Conservation (phyloP, 2,329 filamentous ascomycete genomes). For the Eutypella sp. region DNA sequence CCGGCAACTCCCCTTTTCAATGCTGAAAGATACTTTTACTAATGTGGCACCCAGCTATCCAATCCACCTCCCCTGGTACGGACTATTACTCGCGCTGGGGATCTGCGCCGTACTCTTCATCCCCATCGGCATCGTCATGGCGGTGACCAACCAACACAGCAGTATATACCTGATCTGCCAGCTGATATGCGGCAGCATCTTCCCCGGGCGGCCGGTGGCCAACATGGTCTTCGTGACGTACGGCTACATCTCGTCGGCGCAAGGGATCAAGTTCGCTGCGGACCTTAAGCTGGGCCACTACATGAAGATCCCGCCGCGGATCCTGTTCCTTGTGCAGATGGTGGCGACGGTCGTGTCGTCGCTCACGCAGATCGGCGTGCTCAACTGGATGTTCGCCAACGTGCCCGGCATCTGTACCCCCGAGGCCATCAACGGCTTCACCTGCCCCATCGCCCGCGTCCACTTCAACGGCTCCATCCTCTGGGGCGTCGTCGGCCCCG, state of each 20-base stretch:
- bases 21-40: slow-evolving; percentile 10
- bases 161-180: slow-evolving; percentile 85
- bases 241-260: slow-evolving; percentile 82
- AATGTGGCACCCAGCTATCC: slow-evolving; percentile 55
- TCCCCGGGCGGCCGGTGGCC: slow-evolving; percentile 79
- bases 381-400: slow-evolving; percentile 86
- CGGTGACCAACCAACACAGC: slow-evolving; percentile 84
- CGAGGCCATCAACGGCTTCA: slow-evolving; percentile 79
- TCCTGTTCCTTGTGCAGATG: slow-evolving; percentile 74
- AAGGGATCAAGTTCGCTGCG: slow-evolving; percentile 83
- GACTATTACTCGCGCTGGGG: slow-evolving; percentile 69
- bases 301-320: slow-evolving; percentile 80
- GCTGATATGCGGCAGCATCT: slow-evolving; percentile 74
- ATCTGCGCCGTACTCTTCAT: slow-evolving; percentile 82
- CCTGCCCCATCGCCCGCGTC: slow-evolving; percentile 78
- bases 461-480: slow-evolving; percentile 89
- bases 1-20: neutral
- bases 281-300: slow-evolving; percentile 86
- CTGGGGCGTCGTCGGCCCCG: slow-evolving; percentile 82
- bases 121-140: slow-evolving; percentile 89
- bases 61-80: slow-evolving; percentile 81
- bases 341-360: slow-evolving; percentile 71
- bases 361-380: slow-evolving; percentile 73
- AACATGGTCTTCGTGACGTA: slow-evolving; percentile 95
- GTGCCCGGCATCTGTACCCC: slow-evolving; percentile 74